Percentiles rank a stretch among this genome's conserved stretches.
Evolutionary conservation across 129 eudicot species (phyloP).

Genomic region (Pulicaria dysenterica): DNA sequence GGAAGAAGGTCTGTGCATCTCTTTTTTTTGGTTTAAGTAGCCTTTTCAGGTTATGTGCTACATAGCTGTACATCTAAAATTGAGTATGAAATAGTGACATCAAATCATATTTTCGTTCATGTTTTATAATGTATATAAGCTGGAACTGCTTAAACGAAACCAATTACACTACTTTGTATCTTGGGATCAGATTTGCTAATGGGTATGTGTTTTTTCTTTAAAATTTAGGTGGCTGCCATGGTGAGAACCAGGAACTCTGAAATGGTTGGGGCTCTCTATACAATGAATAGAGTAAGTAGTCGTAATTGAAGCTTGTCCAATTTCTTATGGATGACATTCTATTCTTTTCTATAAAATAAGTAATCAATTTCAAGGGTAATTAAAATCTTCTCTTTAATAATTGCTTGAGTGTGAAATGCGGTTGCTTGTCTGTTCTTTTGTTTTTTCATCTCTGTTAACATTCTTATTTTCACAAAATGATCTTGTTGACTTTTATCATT

Average conservation of each 20-base stretch:
- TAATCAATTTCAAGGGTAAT: neutral
- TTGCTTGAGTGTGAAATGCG: neutral
- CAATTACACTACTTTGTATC: no score
- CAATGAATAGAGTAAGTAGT: constrained; percentile 59
- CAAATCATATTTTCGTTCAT: no score
- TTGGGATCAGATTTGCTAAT: constrained; percentile 19
- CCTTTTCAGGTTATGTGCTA: neutral
- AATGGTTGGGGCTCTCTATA: constrained; percentile 81
- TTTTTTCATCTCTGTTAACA: neutral
- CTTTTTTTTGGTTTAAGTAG: neutral
- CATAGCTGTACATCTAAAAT: no score
- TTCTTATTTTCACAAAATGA: no score
- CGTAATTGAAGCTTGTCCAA: constrained; percentile 16
- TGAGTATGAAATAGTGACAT: no score
- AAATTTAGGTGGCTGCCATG: constrained; percentile 55
- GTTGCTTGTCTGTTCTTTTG: constrained; percentile 13
- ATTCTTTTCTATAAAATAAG: neutral
- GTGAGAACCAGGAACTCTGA: constrained; percentile 52
- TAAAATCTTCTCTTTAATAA: constrained; percentile 1
- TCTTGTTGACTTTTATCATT: no score
- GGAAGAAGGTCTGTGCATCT: constrained; percentile 56
- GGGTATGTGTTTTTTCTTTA: constrained; percentile 14
- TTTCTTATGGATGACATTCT: neutral
- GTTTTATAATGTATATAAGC: no score
- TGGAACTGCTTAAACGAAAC: no score